phyloP scores from a whole-genome alignment of 2,329 filamentous ascomycete genomes.

The Venturia effusa region DNA sequence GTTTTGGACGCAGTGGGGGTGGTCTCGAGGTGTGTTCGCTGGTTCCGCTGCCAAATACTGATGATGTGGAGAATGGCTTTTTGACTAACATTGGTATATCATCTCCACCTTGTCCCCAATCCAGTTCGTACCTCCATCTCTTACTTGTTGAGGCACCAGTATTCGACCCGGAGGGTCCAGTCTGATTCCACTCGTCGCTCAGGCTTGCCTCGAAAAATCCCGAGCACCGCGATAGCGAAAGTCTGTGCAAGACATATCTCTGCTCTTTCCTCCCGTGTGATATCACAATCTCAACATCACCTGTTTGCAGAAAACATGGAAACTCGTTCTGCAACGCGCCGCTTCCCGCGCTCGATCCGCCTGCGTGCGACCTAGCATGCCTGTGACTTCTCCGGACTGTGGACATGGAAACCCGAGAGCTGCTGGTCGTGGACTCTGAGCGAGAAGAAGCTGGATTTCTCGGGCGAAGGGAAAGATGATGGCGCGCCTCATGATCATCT shows the following conservation, averaged over 20 bases:
- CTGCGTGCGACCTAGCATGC: slow-evolving; percentile 58
- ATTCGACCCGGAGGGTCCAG: slow-evolving; percentile 19
- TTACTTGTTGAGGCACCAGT: slow-evolving; percentile 36
- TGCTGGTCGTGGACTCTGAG: slow-evolving; percentile 9
- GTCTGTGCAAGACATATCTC: slow-evolving; percentile 74
- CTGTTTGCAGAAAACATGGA: slow-evolving; percentile 77
- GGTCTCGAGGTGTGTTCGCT: slow-evolving; percentile 29
- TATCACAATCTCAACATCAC: slow-evolving; percentile 85
- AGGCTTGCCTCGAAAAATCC: slow-evolving; percentile 88
- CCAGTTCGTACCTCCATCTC: slow-evolving; percentile 81
- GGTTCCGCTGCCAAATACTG: slow-evolving; percentile 18
- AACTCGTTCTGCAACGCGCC: slow-evolving; percentile 79
- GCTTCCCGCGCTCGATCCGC: slow-evolving; percentile 38
- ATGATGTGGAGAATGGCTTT: slow-evolving; percentile 42
- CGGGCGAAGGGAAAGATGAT: slow-evolving; percentile 44
- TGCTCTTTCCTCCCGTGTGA: slow-evolving; percentile 60
- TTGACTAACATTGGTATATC: slow-evolving; percentile 85
- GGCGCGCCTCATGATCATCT: neutral
- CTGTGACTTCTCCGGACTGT: slow-evolving; percentile 9
- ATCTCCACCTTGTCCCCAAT: slow-evolving; percentile 56
- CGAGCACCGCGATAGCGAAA: slow-evolving; percentile 82
- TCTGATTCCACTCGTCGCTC: slow-evolving; percentile 61
- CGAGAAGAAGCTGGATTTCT: slow-evolving; percentile 44
- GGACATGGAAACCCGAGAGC: slow-evolving; percentile 9
- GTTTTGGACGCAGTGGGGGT: slow-evolving; percentile 51